Evolutionary conservation across 495 filamentous ascomycete genomes (phyloP).

Genomic region (Neurospora sp.): DNA sequence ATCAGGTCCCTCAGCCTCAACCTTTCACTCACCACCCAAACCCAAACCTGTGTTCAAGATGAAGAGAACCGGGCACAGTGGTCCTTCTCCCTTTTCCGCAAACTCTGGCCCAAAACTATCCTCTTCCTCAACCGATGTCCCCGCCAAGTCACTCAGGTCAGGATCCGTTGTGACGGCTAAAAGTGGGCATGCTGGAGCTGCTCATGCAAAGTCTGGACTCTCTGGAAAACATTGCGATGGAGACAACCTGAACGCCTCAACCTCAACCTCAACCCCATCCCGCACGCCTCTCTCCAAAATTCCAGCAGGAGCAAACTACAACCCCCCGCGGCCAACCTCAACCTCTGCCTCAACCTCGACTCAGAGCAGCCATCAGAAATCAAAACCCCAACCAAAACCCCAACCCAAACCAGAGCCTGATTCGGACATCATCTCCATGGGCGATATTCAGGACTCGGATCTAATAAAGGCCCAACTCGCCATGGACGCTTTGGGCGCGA

Average conservation of each 20-base stretch:
- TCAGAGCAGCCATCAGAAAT: background rate
- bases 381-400: background rate
- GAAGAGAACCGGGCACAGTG: conserved; percentile 9
- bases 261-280: background rate
- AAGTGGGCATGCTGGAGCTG: background rate
- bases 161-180: background rate
- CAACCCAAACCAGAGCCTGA: background rate
- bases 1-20: background rate
- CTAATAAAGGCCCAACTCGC: background rate
- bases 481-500: background rate
- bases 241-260: background rate
- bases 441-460: background rate
- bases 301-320: background rate
- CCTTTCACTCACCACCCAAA: background rate
- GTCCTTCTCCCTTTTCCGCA: conserved; percentile 2
- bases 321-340: background rate
- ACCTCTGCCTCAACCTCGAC: background rate
- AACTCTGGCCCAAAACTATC: background rate
- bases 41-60: conserved; percentile 11
- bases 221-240: conserved; percentile 1
- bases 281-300: background rate
- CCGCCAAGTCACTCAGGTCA: conserved; percentile 8
- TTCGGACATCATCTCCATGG: background rate
- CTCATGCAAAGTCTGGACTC: background rate
- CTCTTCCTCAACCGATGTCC: background rate